A percentile compares a stretch with the other conserved stretches of the same genome.
These are phyloP conservation scores for Aspergillus thermomutatus DNA, from an alignment of 2,329 filamentous ascomycete genomes.

Conservation along the genomic window DNA sequence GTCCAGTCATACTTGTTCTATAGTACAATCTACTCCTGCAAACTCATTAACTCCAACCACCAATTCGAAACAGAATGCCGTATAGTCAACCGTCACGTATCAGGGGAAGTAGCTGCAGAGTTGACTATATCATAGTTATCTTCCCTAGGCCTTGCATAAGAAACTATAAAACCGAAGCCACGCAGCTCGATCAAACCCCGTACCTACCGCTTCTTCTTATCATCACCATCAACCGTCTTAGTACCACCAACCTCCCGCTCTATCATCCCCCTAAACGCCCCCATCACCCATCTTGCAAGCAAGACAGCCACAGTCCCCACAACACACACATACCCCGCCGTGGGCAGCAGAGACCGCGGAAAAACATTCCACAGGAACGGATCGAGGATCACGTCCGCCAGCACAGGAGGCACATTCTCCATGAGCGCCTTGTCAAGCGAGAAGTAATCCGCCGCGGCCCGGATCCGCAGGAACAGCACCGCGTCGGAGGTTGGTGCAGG, in stretches of 20 bases:
- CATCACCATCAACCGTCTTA: neutral
- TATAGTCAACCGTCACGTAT: neutral
- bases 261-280: conserved; percentile 23
- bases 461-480: conserved; percentile 68
- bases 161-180: neutral
- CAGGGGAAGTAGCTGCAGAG: neutral
- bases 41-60: neutral
- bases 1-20: neutral
- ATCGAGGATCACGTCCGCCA: conserved; percentile 80
- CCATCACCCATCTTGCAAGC: conserved; percentile 31
- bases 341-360: conserved; percentile 72
- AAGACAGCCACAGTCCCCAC: conserved; percentile 56
- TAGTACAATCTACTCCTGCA: neutral
- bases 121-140: neutral
- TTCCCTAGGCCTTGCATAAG: neutral
- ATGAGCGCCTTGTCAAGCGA: conserved; percentile 72
- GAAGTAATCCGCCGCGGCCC: conserved; percentile 80
- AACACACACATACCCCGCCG: conserved; percentile 62
- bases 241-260: conserved; percentile 1
- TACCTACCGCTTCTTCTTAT: conserved; percentile 16
- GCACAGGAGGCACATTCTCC: conserved; percentile 67
- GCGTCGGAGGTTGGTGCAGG: conserved; percentile 41
- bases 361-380: conserved; percentile 77
- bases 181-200: neutral
- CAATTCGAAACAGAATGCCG: neutral